phyloP scores from a whole-genome alignment of 2,329 filamentous ascomycete species.

The Arachnomyces sp. region DNA sequence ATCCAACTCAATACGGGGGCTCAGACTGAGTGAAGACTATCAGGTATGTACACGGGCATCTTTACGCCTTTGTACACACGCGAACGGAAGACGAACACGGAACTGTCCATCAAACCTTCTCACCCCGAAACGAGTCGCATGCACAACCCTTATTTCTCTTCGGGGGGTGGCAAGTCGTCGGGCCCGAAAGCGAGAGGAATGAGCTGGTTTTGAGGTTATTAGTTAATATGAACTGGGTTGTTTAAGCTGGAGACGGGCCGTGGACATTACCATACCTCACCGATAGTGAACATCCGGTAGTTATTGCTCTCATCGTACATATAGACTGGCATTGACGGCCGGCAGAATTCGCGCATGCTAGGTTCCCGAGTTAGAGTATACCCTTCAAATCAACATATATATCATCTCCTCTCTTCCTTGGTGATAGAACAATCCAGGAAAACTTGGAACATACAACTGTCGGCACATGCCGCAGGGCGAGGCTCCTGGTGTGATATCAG shows the following conservation, averaged over 20 bases:
- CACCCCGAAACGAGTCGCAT: too few species aligned
- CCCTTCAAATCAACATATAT: conserved; percentile 1
- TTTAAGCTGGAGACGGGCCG: too few species aligned
- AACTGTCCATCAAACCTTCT: too few species aligned
- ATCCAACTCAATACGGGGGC: too few species aligned
- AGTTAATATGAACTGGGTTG: conserved; percentile 6
- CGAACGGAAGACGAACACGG: too few species aligned
- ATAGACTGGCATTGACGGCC: conserved; percentile 63
- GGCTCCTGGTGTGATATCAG: conserved; percentile 59
- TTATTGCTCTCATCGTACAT: conserved; percentile 84
- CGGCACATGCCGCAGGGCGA: conserved; percentile 92
- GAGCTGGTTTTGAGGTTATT: conserved; percentile 39
- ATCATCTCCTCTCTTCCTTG: too few species aligned
- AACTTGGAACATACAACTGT: conserved; percentile 62
- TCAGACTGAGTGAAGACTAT: too few species aligned
- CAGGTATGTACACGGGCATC: too few species aligned
- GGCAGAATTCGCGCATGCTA: conserved; percentile 65
- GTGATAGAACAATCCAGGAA: conserved; percentile 1
- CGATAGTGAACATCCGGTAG: conserved; percentile 36
- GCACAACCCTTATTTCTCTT: neutral
- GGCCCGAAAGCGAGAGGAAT: conserved; percentile 62
- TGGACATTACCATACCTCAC: conserved; percentile 25
- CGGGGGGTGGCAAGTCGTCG: conserved; percentile 41
- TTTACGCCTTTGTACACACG: too few species aligned
- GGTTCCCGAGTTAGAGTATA: conserved; percentile 7